A percentile compares a stretch with the other conserved stretches of the same genome.
These are phyloP conservation scores for Candida anutae DNA, from an alignment of 1,139 yeast species.

Conservation along the genomic window DNA sequence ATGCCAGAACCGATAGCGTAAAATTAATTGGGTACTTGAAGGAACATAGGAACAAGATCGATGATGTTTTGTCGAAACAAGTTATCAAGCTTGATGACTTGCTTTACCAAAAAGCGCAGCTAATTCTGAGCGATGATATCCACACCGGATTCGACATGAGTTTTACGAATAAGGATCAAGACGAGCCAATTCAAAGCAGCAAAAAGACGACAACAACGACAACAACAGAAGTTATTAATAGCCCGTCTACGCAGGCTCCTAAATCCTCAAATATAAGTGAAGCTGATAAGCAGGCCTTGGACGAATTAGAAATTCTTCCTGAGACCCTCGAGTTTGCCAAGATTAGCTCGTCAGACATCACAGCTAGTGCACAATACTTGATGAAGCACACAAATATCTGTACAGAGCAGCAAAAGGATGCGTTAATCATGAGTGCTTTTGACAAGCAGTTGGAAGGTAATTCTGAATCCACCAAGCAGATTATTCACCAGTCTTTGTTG, in stretches of 20 bases:
- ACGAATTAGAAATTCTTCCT: constrained; percentile 34
- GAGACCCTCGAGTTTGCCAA: constrained; percentile 62
- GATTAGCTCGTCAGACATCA: constrained; percentile 42
- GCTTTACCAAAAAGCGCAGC: constrained; percentile 59
- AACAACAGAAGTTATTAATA: constrained; percentile 6
- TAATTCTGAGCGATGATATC: constrained; percentile 84
- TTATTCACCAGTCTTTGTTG: constrained; percentile 73
- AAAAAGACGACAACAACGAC: constrained; percentile 4
- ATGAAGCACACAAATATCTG: constrained; percentile 61
- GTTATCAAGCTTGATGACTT: constrained; percentile 56
- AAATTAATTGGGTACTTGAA: constrained; percentile 35
- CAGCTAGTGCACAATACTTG: constrained; percentile 45
- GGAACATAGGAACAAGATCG: constrained; percentile 65
- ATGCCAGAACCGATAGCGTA: constrained; percentile 36
- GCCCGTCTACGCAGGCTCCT: constrained; percentile 2
- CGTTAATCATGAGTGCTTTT: constrained; percentile 87
- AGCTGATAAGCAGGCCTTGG: constrained; percentile 21
- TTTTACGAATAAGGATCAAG: constrained; percentile 54
- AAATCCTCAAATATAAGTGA: constrained; percentile 4
- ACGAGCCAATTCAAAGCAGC: constrained; percentile 10
- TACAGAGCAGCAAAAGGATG: constrained; percentile 82
- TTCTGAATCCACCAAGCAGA: constrained; percentile 43
- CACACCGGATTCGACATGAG: constrained; percentile 93
- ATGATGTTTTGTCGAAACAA: constrained; percentile 52
- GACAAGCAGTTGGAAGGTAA: constrained; percentile 68